Evolutionary conservation across 2,329 filamentous ascomycete species (phyloP).

Genomic region (Phialemoniopsis sp.): DNA sequence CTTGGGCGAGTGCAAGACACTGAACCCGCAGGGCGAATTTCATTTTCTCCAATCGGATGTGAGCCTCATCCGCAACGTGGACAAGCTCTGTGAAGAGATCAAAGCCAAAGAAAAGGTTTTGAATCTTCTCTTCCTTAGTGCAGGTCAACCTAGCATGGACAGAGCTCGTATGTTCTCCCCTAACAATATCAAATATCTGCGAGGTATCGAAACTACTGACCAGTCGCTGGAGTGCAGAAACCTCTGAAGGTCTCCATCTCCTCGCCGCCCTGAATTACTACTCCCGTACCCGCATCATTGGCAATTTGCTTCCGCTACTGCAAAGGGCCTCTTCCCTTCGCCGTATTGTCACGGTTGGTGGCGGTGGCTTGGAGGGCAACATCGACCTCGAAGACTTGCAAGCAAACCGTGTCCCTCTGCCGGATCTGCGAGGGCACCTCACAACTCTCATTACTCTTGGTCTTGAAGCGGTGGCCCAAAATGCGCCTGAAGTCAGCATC

Average conservation of each 20-base stretch:
- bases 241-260: constrained; percentile 50
- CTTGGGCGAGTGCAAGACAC: constrained; percentile 29
- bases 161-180: constrained; percentile 9
- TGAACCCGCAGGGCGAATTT: constrained; percentile 39
- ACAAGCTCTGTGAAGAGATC: constrained; percentile 45
- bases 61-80: constrained; percentile 40
- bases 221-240: constrained; percentile 35
- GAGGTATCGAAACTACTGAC: no score
- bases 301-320: constrained; percentile 54
- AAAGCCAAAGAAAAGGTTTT: constrained; percentile 42
- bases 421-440: constrained; percentile 37
- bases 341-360: constrained; percentile 52
- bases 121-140: constrained; percentile 17
- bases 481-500: constrained; percentile 36
- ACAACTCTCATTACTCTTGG: constrained; percentile 45
- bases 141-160: constrained; percentile 10
- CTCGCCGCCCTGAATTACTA: constrained; percentile 50
- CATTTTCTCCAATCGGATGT: constrained; percentile 42
- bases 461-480: constrained; percentile 40
- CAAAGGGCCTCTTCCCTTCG: constrained; percentile 36
- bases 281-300: constrained; percentile 50
- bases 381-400: constrained; percentile 22
- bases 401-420: constrained; percentile 27
- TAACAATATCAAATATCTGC: no score
- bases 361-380: constrained; percentile 44